Conservation (phyloP, 495 filamentous ascomycete genomes). For the Clavariopsis aquatica region DNA sequence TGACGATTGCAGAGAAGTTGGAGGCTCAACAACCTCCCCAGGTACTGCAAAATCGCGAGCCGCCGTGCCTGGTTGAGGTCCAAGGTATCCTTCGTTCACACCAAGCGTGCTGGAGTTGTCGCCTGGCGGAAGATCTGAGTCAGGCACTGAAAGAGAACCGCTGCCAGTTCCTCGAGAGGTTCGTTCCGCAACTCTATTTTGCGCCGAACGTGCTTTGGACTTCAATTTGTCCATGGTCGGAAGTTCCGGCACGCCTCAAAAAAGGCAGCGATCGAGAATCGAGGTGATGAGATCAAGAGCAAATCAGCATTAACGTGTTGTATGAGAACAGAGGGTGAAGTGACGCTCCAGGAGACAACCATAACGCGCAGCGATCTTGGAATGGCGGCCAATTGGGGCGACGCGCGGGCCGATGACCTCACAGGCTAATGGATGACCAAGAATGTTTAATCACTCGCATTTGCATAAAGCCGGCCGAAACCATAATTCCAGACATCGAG, state of each 20-base stretch:
- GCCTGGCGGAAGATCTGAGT: conserved; percentile 22
- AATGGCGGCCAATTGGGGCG: background rate
- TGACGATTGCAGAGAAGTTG: conserved; percentile 30
- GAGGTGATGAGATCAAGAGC: background rate
- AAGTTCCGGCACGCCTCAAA: background rate
- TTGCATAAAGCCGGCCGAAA: background rate
- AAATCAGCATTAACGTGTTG: background rate
- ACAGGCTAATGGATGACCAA: background rate
- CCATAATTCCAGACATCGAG: background rate
- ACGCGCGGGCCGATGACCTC: conserved; percentile 1
- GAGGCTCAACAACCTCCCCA: conserved; percentile 14
- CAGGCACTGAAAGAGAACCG: conserved; percentile 21
- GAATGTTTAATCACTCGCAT: background rate
- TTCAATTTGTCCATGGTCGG: conserved; percentile 30
- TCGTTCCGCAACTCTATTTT: conserved; percentile 20
- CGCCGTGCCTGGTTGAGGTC: conserved; percentile 25
- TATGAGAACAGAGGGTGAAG: background rate
- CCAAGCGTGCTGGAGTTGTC: conserved; percentile 28
- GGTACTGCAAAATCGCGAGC: conserved; percentile 29
- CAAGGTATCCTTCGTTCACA: conserved; percentile 32
- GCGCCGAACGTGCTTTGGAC: conserved; percentile 22
- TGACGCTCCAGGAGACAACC: background rate
- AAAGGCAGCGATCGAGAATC: background rate
- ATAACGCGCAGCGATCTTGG: background rate
- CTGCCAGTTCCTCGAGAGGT: conserved; percentile 17